These are phyloP conservation scores for Parachaetomium inaequale DNA, from an alignment of 495 filamentous ascomycete genomes.

Conservation along the genomic window DNA sequence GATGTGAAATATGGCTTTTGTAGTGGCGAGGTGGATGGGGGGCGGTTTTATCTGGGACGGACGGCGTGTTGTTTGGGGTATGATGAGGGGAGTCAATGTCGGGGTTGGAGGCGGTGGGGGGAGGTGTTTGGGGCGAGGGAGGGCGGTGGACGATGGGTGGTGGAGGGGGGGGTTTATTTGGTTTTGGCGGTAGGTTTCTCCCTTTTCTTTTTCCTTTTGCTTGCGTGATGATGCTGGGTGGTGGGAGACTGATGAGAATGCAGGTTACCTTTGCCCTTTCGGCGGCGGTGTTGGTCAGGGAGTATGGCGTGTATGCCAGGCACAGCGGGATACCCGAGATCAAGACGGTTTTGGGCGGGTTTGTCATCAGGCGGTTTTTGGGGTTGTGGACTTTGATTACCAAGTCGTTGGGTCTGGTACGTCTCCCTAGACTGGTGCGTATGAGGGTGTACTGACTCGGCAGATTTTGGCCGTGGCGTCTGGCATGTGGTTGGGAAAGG, in stretches of 20 bases:
- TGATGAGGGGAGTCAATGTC: slow-evolving; percentile 71
- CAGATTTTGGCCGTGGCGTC: slow-evolving; percentile 92
- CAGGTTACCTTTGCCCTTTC: slow-evolving; percentile 76
- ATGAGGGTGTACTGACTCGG: slow-evolving; percentile 24
- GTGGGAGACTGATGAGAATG: not conserved
- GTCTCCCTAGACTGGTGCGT: slow-evolving; percentile 26
- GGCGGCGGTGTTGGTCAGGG: slow-evolving; percentile 75
- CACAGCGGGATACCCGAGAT: slow-evolving; percentile 98
- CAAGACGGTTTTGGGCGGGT: slow-evolving; percentile 93
- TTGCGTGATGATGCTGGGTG: not conserved
- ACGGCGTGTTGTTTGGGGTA: slow-evolving; percentile 91
- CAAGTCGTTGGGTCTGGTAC: slow-evolving; percentile 85
- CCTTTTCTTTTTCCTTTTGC: slow-evolving; percentile 22
- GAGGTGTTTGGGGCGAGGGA: slow-evolving; percentile 59
- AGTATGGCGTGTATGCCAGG: slow-evolving; percentile 83
- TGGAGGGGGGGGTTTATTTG: slow-evolving; percentile 84
- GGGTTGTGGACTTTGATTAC: slow-evolving; percentile 89
- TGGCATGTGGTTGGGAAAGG: slow-evolving; percentile 97
- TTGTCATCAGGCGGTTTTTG: slow-evolving; percentile 88
- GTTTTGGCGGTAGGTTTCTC: slow-evolving; percentile 60
- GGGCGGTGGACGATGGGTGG: slow-evolving; percentile 64
- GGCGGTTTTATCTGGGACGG: slow-evolving; percentile 83
- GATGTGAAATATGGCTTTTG: slow-evolving; percentile 95
- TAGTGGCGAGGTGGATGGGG: slow-evolving; percentile 63
- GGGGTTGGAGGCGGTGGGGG: slow-evolving; percentile 84